Base-by-base conservation (phyloP, 164 flowering plant species). In the Chimonanthus salicifolius region DNA sequence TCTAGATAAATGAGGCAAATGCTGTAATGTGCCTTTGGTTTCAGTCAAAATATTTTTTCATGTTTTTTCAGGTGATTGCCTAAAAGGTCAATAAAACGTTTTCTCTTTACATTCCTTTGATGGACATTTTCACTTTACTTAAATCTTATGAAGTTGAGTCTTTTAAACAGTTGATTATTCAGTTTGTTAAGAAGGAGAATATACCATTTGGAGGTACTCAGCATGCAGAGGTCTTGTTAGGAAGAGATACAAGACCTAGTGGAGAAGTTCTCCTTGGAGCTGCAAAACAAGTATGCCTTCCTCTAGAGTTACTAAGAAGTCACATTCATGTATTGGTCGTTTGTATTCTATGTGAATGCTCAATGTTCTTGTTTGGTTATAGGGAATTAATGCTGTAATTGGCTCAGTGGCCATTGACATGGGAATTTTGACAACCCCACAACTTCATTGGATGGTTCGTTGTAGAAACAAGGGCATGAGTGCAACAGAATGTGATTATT, bases 401-500 rank as follows among this genome's bases (percentile, higher is more conserved):
- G 96, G 96, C 47, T 87, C 90, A 2, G 74, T 74, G 78, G 82
- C 84, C 18, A 63, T 75, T 78, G 92, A 92, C 78, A 76, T 90
- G 92, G 98, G 99, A 66, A 80, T 92, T 72, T 71, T 92, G 64
- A 92, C 99, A 10, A 94, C 97, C n/a, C 99, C 99, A 54, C 93
- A 92, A 70, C 83, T 94, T 13, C 99, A 94, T 75, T 94, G 98
- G 99, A 91, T 94, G 92, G 97, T 94, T 75, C 96, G 92, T 18
- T 79, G 84, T 50, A 87, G 84, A 74, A 94, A 92, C 75, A 89
- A 84, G 74, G 91, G 94, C 71, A 60, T 78, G 69, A 80, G 80
- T 65, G 88, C 88, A 46, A 80, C 89, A 15, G 96, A 92, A 84
- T 3, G 45, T 50, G 91, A 85, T 74, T 94, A 94, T 74, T 92